Percentiles rank a stretch among this genome's conserved stretches.
Conservation (phyloP, 2,329 filamentous ascomycete genomes). For the Juglanconis sp. region DNA sequence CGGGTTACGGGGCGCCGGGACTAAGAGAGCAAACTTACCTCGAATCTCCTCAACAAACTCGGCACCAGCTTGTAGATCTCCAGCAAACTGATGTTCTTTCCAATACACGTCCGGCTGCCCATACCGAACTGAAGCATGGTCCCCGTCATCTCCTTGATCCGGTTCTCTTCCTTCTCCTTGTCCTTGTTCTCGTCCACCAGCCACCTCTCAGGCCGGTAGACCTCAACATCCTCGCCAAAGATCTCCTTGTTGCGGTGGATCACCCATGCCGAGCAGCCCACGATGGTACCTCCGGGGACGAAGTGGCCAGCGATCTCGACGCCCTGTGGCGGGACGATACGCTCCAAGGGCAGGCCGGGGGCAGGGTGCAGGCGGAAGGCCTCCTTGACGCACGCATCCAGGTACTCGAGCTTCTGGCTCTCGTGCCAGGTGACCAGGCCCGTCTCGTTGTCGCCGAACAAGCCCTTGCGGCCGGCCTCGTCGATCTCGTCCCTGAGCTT, state of each 20-base stretch:
- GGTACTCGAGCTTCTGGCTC: slow-evolving; percentile 67
- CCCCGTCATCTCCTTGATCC: slow-evolving; percentile 64
- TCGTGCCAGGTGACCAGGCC: slow-evolving; percentile 66
- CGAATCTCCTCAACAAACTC: slow-evolving; percentile 60
- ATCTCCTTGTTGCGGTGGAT: slow-evolving; percentile 65
- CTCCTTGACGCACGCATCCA: slow-evolving; percentile 53
- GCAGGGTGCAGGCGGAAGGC: slow-evolving; percentile 47
- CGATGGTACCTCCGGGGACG: slow-evolving; percentile 67
- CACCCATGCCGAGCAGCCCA: slow-evolving; percentile 74
- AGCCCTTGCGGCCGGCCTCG: slow-evolving; percentile 7
- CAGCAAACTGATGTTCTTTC: slow-evolving; percentile 61
- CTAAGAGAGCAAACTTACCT: slow-evolving; percentile 50
- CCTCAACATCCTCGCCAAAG: slow-evolving; percentile 64
- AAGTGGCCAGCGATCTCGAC: slow-evolving; percentile 59
- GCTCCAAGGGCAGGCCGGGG: slow-evolving; percentile 68
- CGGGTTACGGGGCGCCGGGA: slow-evolving; percentile 44
- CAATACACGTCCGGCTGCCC: slow-evolving; percentile 67
- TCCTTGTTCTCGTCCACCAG: slow-evolving; percentile 39
- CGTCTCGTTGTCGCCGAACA: slow-evolving; percentile 32
- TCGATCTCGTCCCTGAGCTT: slow-evolving; percentile 33
- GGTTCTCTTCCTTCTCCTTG: slow-evolving; percentile 52
- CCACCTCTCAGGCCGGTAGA: slow-evolving; percentile 68
- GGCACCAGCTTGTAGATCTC: slow-evolving; percentile 65
- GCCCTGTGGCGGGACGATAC: slow-evolving; percentile 68
- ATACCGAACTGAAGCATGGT: slow-evolving; percentile 73